Evolutionary conservation across 768 basidiomycete genomes (phyloP).

Genomic region (Amanita rimosa): DNA sequence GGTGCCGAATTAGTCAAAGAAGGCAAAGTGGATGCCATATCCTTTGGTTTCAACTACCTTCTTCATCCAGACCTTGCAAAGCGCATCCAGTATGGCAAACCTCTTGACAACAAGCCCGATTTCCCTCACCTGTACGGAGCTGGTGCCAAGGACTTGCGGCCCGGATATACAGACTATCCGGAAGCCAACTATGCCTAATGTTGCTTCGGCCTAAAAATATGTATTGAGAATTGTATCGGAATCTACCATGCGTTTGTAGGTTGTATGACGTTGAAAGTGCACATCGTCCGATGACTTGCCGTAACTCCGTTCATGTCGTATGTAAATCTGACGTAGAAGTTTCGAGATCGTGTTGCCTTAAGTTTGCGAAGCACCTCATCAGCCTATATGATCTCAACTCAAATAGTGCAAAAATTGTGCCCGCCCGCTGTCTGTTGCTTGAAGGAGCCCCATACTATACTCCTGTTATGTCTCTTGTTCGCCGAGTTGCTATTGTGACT

Average conservation of each 20-base stretch:
- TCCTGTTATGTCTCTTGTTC: background rate
- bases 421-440: too few relatives aligned
- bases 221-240: too few relatives aligned
- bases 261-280: too few relatives aligned
- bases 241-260: too few relatives aligned
- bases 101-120: slow-evolving; percentile 22
- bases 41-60: slow-evolving; percentile 26
- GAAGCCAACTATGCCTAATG: slow-evolving; percentile 10
- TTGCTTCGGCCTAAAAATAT: background rate
- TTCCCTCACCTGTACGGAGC: slow-evolving; percentile 17
- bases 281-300: too few relatives aligned
- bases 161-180: slow-evolving; percentile 29
- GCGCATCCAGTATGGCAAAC: slow-evolving; percentile 22
- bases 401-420: too few relatives aligned
- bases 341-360: too few relatives aligned
- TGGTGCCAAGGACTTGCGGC: slow-evolving; percentile 13
- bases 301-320: too few relatives aligned
- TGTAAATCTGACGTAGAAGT: too few relatives aligned
- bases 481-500: slow-evolving; percentile 21
- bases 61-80: slow-evolving; percentile 29
- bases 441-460: background rate
- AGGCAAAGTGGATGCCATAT: slow-evolving; percentile 24
- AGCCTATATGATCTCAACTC: too few relatives aligned
- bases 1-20: slow-evolving; percentile 22
- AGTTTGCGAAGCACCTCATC: too few relatives aligned